Evolutionary conservation across 1,139 yeast genomes (phyloP).

Genomic region (Candida dubliniensis): DNA sequence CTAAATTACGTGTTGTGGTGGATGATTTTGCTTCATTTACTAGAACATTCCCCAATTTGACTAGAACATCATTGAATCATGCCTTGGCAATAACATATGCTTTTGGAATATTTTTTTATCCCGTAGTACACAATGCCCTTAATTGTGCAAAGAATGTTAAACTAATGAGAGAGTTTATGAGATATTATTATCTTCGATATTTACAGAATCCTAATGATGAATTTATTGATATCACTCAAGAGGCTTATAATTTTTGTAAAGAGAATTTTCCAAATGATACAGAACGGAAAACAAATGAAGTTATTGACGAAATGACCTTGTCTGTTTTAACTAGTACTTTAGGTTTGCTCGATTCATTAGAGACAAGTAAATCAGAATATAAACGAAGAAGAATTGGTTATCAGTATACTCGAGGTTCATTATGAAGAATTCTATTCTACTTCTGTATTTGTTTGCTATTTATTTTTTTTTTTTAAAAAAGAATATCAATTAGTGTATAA

Average conservation of each 20-base stretch:
- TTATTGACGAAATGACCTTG: slow-evolving; percentile 1
- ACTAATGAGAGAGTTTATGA: background rate
- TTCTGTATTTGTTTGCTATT: too few species aligned
- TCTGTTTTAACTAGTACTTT: background rate
- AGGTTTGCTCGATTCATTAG: background rate
- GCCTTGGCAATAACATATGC: slow-evolving; percentile 10
- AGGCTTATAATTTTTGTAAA: background rate
- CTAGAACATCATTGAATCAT: slow-evolving; percentile 1
- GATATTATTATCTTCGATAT: background rate
- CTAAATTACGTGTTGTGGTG: background rate
- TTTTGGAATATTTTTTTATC: slow-evolving; percentile 7
- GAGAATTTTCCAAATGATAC: background rate
- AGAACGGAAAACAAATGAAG: background rate
- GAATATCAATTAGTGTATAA: too few species aligned
- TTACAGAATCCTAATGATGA: background rate
- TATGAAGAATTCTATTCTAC: too few species aligned
- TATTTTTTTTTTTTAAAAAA: too few species aligned
- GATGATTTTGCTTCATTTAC: slow-evolving; percentile 1
- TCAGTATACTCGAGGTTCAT: too few species aligned
- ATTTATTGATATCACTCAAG: slow-evolving; percentile 1
- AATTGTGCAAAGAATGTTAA: background rate
- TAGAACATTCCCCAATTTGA: background rate
- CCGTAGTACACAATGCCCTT: background rate
- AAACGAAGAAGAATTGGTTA: background rate
- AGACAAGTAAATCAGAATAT: slow-evolving; percentile 1